phyloP scores from a whole-genome alignment of 2,329 filamentous ascomycete genomes.

The Aspergillus flavus region DNA sequence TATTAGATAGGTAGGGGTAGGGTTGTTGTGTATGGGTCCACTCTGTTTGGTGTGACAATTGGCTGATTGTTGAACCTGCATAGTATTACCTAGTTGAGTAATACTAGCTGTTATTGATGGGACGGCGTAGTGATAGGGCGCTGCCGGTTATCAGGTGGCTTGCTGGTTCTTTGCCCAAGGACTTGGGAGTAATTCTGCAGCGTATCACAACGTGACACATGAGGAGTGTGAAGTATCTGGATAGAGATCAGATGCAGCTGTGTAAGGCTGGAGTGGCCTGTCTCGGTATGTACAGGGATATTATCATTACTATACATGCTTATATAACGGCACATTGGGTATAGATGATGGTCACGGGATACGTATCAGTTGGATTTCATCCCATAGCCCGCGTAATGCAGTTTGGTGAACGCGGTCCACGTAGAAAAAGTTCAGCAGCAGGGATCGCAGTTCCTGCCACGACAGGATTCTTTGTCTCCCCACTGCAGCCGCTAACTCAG shows the following conservation, averaged over 20 bases:
- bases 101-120: neutral
- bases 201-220: neutral
- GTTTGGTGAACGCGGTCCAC: conserved; percentile 37
- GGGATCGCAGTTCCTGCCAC: conserved; percentile 37
- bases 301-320: conserved; percentile 3
- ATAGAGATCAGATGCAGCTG: neutral
- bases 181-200: neutral
- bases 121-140: neutral
- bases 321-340: neutral
- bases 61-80: neutral
- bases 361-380: conserved; percentile 29
- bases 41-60: neutral
- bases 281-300: conserved; percentile 8
- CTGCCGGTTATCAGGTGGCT: neutral
- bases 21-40: neutral
- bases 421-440: conserved; percentile 40
- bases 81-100: neutral
- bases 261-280: neutral
- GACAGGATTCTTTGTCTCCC: conserved; percentile 30
- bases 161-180: neutral
- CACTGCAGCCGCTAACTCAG: conserved; percentile 32
- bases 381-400: conserved; percentile 36
- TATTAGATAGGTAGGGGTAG: too few relatives aligned
- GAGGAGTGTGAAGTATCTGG: neutral
- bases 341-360: conserved; percentile 17